phyloP scores from a whole-genome alignment of 1,284 basidiomycete genomes.

The Schizophyllum commune region DNA sequence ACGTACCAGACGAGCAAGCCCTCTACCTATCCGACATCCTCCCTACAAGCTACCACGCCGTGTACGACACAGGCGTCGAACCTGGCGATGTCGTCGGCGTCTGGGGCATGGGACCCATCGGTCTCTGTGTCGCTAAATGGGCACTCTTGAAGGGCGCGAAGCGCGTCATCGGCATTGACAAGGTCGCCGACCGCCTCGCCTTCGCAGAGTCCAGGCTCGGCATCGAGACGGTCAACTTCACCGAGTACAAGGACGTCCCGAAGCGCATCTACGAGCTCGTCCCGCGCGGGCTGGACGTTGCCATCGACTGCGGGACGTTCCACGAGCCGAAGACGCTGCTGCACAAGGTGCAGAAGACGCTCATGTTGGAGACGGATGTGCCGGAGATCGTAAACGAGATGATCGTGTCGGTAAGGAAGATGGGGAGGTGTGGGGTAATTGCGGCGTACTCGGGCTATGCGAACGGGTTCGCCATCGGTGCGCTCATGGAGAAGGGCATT shows the following conservation, averaged over 20 bases:
- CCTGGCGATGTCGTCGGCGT: constrained; percentile 61
- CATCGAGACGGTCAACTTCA: constrained; percentile 62
- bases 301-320: constrained; percentile 52
- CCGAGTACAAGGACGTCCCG: constrained; percentile 45
- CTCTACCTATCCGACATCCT: constrained; percentile 68
- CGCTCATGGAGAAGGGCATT: constrained; percentile 74
- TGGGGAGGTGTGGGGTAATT: constrained; percentile 57
- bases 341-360: constrained; percentile 63
- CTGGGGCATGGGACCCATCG: constrained; percentile 62
- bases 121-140: constrained; percentile 54
- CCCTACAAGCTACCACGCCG: constrained; percentile 66
- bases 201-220: constrained; percentile 48
- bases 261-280: constrained; percentile 55
- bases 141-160: constrained; percentile 62
- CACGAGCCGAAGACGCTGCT: constrained; percentile 59
- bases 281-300: constrained; percentile 58
- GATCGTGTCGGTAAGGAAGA: constrained; percentile 55
- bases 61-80: constrained; percentile 62
- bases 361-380: constrained; percentile 74
- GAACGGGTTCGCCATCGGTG: constrained; percentile 67
- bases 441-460: constrained; percentile 58
- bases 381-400: constrained; percentile 69
- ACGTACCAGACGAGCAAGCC: constrained; percentile 55
- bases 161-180: constrained; percentile 69
- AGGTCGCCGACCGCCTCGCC: constrained; percentile 51